phyloP scores from a whole-genome alignment of 805 yeast species.

The Candida awuae region DNA sequence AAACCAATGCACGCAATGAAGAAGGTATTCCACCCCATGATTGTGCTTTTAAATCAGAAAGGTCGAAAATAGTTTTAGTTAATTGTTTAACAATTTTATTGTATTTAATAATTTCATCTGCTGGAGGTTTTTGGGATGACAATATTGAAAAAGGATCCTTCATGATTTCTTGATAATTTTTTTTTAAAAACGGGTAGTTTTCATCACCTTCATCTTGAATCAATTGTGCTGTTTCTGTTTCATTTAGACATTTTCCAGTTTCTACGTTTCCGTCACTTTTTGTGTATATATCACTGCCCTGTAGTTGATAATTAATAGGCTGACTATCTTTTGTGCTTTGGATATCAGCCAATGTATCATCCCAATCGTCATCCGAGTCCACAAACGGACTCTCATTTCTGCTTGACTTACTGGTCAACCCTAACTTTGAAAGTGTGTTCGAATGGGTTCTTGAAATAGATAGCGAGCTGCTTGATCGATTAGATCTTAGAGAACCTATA shows the following conservation, averaged over 20 bases:
- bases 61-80: conserved; percentile 47
- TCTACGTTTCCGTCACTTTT: conserved; percentile 74
- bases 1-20: conserved; percentile 68
- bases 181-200: conserved; percentile 20
- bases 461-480: conserved; percentile 8
- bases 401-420: not conserved
- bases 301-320: not conserved
- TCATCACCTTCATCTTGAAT: conserved; percentile 13
- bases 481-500: conserved; percentile 1
- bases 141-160: conserved; percentile 35
- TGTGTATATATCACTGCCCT: not conserved
- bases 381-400: conserved; percentile 2
- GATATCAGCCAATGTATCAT: conserved; percentile 8
- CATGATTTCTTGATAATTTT: conserved; percentile 32
- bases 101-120: conserved; percentile 47
- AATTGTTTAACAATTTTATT: conserved; percentile 60
- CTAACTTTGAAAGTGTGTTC: conserved; percentile 5
- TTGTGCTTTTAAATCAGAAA: conserved; percentile 62
- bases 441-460: conserved; percentile 9
- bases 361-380: conserved; percentile 13
- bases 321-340: not conserved
- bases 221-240: not conserved
- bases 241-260: conserved; percentile 27
- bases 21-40: conserved; percentile 94
- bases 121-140: conserved; percentile 24